A percentile compares a stretch with the other conserved stretches of the same genome.
Evolutionary conservation across 306 rosid genomes (phyloP).

Genomic region (Datisca glomerata): DNA sequence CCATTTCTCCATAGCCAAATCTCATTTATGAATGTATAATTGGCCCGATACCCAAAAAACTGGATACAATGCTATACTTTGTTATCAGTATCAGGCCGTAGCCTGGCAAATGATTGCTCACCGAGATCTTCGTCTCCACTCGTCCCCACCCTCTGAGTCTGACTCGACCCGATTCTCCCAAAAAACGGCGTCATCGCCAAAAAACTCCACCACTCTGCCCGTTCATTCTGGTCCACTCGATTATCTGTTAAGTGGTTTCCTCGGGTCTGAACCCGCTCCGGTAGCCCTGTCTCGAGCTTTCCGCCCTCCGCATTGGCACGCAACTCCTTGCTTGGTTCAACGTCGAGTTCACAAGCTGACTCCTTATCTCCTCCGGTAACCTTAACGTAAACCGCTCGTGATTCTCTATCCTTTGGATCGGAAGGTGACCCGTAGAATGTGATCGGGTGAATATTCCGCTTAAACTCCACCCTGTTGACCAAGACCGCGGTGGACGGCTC

Average conservation of each 20-base stretch:
- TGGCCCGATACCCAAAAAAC: background rate
- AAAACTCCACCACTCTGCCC: conserved; percentile 6
- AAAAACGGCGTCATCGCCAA: background rate
- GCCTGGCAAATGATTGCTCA: conserved; percentile 7
- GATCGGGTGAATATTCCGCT: conserved; percentile 5
- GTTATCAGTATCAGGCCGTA: conserved; percentile 4
- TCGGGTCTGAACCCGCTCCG: background rate
- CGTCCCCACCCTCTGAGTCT: background rate
- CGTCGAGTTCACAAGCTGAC: conserved; percentile 6
- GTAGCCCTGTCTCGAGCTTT: conserved; percentile 12
- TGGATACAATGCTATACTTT: conserved; percentile 1
- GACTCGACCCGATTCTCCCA: background rate
- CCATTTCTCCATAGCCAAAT: too few species aligned
- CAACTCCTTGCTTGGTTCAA: conserved; percentile 14
- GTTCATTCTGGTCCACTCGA: background rate
- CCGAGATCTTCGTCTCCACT: conserved; percentile 2
- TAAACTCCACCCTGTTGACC: conserved; percentile 12
- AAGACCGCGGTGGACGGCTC: conserved; percentile 1
- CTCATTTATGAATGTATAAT: too few species aligned
- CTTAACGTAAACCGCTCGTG: conserved; percentile 10
- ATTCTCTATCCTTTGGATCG: background rate
- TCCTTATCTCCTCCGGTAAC: conserved; percentile 11
- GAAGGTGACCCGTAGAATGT: conserved; percentile 7
- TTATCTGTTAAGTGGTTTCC: background rate
- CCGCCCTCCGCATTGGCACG: conserved; percentile 4